These are phyloP conservation scores for Fusarium xylarioides DNA, from an alignment of 2,329 filamentous ascomycete species.

Conservation along the genomic window DNA sequence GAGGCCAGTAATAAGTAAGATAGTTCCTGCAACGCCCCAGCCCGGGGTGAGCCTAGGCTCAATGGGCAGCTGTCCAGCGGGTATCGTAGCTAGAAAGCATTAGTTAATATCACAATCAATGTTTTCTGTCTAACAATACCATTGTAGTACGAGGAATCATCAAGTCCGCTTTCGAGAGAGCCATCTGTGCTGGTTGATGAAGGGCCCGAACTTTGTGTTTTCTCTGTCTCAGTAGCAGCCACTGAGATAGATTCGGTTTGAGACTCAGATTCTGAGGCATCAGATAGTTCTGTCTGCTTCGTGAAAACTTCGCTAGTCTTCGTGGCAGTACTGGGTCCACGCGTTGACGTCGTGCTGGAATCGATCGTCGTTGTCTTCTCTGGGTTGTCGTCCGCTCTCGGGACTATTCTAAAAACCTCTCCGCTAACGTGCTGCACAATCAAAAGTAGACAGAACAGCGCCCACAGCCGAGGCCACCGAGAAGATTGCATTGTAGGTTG, in stretches of 20 bases:
- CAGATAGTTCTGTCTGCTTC: constrained; percentile 20
- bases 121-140: constrained; percentile 38
- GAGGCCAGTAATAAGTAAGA: constrained; percentile 78
- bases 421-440: constrained; percentile 50
- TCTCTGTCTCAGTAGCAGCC: constrained; percentile 25
- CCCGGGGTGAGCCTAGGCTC: constrained; percentile 80
- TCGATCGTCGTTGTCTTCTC: constrained; percentile 22
- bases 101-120: background rate
- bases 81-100: constrained; percentile 53
- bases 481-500: constrained; percentile 46
- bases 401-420: constrained; percentile 44
- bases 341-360: constrained; percentile 13
- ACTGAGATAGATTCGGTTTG: constrained; percentile 16
- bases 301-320: constrained; percentile 22
- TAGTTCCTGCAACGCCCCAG: constrained; percentile 78
- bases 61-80: constrained; percentile 71
- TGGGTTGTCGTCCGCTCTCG: constrained; percentile 47
- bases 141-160: constrained; percentile 48
- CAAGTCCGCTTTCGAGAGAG: constrained; percentile 30
- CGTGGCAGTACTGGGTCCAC: constrained; percentile 12
- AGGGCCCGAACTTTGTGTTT: constrained; percentile 14
- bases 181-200: constrained; percentile 34
- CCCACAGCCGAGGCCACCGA: constrained; percentile 48
- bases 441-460: constrained; percentile 52
- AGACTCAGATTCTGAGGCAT: constrained; percentile 1